Evolutionary conservation across 2,329 filamentous ascomycete genomes (phyloP), one percentile per base, ranked within the genome.

Genomic region (Sporothrix globosa): DNA sequence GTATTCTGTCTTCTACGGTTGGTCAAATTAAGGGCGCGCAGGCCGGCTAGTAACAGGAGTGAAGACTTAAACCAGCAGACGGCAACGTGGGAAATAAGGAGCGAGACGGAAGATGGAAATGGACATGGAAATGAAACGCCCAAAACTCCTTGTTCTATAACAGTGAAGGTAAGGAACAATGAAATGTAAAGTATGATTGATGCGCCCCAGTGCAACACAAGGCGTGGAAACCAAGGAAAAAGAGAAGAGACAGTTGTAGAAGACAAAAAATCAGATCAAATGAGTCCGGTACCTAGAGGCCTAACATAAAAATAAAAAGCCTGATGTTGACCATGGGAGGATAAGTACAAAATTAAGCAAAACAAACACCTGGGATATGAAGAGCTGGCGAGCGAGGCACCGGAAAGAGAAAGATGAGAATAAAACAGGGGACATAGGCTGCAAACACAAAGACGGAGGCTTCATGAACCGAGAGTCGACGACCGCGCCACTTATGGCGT

Each of bases 311-410:
- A 63, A 34, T 63, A 46, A 30, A 67, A 67, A 50, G 65, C 65
- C 65, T 41, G n/a, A 54, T 44, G 17, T 24, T 54, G 19, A 34
- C 4, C 11, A 44, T 13, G 14, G 14, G 17, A 17, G 4, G 11
- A 44, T 4, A 44, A 44, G 41, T 13, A 44, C 41, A n/a, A 6
- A 19, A 50, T 7, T 2, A 50, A 2, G 6, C n/a, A n/a, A 50
- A 50, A 50, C 6, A 50, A 54, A 52, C 50, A 67, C 65, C 30
- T 27, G 65, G 50, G 50, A 67, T 56, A 67, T 54, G 65, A 67
- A 53, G 21, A 68, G 17, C 34, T 34, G 24, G 52, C 13, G 14
- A 17, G 19, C 21, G 21, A 44, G n/a, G 9, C 39, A 21, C 9
- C 30, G 41, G 19, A 53, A 14, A 44, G 34, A 56, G 11, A 14